A percentile compares a stretch with the other conserved stretches of the same genome.
phyloP scores from a whole-genome alignment of 1,284 basidiomycete species.

The Leccinum pachyderme region DNA sequence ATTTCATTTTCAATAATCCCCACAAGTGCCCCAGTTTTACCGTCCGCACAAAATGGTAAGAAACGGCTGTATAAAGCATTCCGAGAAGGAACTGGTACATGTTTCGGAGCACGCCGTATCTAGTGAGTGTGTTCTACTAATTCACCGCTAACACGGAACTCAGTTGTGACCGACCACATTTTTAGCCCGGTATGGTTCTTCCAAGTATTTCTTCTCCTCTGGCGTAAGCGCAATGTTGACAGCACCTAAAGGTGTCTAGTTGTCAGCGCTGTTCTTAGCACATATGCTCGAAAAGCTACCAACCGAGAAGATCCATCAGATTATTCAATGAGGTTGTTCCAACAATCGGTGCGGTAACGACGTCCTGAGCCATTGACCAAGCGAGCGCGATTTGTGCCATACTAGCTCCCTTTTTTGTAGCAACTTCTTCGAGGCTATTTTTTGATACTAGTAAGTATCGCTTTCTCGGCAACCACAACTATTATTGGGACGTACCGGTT shows the following conservation, averaged over 20 bases:
- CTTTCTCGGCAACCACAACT: background rate
- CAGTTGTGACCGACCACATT: conserved; percentile 30
- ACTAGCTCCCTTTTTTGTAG: conserved; percentile 38
- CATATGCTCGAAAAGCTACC: conserved; percentile 14
- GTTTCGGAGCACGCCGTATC: background rate
- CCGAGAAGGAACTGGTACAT: background rate
- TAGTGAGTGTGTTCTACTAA: background rate
- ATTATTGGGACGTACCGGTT: conserved; percentile 16
- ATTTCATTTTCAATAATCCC: too few relatives aligned
- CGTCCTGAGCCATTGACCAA: conserved; percentile 38
- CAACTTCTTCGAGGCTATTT: conserved; percentile 39
- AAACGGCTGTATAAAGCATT: too few relatives aligned
- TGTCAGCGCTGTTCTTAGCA: conserved; percentile 7
- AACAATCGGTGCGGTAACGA: conserved; percentile 43
- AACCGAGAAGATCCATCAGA: conserved; percentile 39
- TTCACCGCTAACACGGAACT: background rate
- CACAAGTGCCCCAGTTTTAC: too few relatives aligned
- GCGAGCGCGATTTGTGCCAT: conserved; percentile 50
- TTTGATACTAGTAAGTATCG: background rate
- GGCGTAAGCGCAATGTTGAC: conserved; percentile 39
- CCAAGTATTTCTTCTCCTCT: conserved; percentile 45
- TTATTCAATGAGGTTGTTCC: conserved; percentile 43
- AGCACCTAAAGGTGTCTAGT: conserved; percentile 19
- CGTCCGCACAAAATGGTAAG: too few relatives aligned
- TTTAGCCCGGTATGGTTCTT: conserved; percentile 39